Conservation (phyloP, 169 alveolate species). For the Eimeria falciformis region DNA sequence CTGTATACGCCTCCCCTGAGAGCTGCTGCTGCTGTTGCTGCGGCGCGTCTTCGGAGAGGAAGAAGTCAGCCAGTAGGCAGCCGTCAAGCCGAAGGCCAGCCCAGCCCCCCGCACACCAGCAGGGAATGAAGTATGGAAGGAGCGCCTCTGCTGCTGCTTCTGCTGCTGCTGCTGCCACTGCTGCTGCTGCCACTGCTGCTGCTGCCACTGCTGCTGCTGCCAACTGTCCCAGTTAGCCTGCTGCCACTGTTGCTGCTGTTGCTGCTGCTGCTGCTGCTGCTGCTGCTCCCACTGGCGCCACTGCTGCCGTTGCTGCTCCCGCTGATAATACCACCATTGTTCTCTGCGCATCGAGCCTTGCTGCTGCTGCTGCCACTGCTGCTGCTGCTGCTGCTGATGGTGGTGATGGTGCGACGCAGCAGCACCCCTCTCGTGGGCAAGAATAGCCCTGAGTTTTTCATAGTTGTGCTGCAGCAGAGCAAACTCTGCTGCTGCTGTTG, state of each 20-base stretch:
- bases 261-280: constrained; percentile 31
- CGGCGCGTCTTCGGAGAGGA: neutral
- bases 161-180: constrained; percentile 32
- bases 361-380: constrained; percentile 8
- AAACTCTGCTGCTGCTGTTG: constrained; percentile 41
- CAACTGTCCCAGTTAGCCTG: neutral
- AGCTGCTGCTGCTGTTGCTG: constrained; percentile 21
- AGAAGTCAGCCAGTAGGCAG: constrained; percentile 28
- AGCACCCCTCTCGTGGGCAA: neutral
- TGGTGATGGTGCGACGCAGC: neutral
- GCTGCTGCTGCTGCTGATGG: constrained; percentile 12
- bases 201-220: constrained; percentile 53
- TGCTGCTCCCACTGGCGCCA: constrained; percentile 25
- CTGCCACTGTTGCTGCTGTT: neutral
- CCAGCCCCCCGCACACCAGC: constrained; percentile 16
- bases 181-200: constrained; percentile 49
- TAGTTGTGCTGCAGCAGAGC: constrained; percentile 37
- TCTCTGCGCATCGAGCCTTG: constrained; percentile 14
- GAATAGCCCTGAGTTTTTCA: constrained; percentile 3
- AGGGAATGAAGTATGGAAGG: neutral
- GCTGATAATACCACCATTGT: constrained; percentile 42
- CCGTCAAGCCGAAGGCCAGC: constrained; percentile 15
- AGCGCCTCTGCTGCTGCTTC: too few species aligned
- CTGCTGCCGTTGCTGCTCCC: constrained; percentile 11
- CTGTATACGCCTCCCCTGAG: constrained; percentile 3